These are phyloP conservation scores for Coprinopsis marcescibilis DNA, from an alignment of 768 basidiomycete genomes.

Conservation along the genomic window DNA sequence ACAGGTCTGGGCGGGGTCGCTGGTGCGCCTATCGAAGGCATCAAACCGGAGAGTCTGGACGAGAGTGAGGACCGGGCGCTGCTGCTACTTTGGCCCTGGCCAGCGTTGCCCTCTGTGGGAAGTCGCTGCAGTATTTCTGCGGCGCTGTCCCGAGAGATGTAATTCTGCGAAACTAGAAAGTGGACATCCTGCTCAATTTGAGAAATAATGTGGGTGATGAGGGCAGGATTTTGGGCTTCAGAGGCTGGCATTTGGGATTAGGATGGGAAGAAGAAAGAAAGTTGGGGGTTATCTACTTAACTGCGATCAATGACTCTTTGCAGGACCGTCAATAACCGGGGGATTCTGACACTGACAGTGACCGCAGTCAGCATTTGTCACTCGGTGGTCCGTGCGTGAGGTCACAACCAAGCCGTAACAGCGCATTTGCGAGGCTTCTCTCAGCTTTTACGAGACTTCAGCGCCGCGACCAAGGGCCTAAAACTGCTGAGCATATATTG, in stretches of 20 bases:
- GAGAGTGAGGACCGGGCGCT: constrained; percentile 18
- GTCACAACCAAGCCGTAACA: no score
- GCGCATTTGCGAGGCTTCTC: no score
- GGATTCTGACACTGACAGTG: no score
- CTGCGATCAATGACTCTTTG: no score
- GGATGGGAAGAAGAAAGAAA: no score
- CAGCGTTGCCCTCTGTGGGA: constrained; percentile 20
- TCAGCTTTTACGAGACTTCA: no score
- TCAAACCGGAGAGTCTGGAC: constrained; percentile 16
- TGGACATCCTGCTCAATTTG: constrained; percentile 53
- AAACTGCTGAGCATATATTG: no score
- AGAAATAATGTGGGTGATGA: constrained; percentile 53
- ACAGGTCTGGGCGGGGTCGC: constrained; percentile 13
- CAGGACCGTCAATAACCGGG: no score
- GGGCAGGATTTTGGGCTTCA: constrained; percentile 22
- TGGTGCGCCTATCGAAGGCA: constrained; percentile 10
- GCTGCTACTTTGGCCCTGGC: constrained; percentile 1
- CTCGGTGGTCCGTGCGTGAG: no score
- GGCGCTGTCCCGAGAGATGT: constrained; percentile 46
- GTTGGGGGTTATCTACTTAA: no score
- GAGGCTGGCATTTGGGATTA: not conserved
- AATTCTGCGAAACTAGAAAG: constrained; percentile 51
- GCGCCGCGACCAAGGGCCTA: no score
- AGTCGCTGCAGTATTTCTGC: constrained; percentile 45
- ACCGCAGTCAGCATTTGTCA: no score